Conservation (phyloP, 1,284 basidiomycete species). For the Tilletia horrida region DNA sequence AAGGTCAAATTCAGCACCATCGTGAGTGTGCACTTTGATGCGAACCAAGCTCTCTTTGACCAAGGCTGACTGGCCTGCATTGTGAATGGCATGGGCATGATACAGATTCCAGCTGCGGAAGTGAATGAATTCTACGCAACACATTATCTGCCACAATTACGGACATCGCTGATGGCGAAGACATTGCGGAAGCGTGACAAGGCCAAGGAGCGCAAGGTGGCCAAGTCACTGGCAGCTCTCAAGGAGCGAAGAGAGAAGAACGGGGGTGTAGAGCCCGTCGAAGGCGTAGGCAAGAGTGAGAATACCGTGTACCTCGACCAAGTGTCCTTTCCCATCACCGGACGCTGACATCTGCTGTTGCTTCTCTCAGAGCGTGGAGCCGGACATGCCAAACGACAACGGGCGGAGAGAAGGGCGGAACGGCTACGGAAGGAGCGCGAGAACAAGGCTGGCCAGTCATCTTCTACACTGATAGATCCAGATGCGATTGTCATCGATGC, state of each 20-base stretch:
- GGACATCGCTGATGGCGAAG: background rate
- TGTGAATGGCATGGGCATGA: no score
- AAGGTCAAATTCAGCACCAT: constrained; percentile 15
- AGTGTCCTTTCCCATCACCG: no score
- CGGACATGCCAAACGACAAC: constrained; percentile 1
- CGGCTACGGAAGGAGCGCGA: constrained; percentile 7
- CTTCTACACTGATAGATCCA: no score
- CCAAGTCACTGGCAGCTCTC: background rate
- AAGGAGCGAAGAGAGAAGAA: constrained; percentile 13
- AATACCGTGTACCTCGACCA: background rate
- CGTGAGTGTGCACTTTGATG: background rate
- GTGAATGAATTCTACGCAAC: constrained; percentile 7
- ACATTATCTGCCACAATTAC: constrained; percentile 12
- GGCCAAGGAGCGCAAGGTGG: constrained; percentile 12
- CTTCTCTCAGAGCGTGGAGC: background rate
- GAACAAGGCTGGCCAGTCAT: no score
- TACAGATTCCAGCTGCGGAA: constrained; percentile 8
- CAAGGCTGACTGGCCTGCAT: background rate
- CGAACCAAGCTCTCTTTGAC: no score
- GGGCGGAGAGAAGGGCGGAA: constrained; percentile 13
- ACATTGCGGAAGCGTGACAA: constrained; percentile 16
- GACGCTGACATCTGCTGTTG: background rate
- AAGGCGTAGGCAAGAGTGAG: constrained; percentile 16
- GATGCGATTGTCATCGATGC: background rate
- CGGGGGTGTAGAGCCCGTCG: constrained; percentile 3